Evolutionary conservation across 2,329 filamentous ascomycete genomes (phyloP), one percentile per base, ranked within the genome.

Genomic region (Boeremia exigua): DNA sequence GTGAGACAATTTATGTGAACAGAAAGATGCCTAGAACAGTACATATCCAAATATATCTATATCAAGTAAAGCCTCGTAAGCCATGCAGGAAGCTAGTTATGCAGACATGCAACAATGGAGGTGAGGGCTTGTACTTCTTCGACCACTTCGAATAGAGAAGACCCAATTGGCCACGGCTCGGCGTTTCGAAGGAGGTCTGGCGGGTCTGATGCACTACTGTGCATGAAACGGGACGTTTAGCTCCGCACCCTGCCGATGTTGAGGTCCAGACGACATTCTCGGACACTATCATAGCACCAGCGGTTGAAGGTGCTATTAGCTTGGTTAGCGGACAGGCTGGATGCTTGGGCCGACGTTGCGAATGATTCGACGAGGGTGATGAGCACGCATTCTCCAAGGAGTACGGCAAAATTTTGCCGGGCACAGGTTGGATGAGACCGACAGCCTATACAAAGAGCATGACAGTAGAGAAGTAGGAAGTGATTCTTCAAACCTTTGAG

Each of bases 181-280:
- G 30, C 32, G 30, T 50, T 37, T 47, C n/a, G 53, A 46, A 55
- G 42, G 40, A 50, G 42, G 36, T 10, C 27, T 30, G 17, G 42
- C 47, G 42, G 47, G 37, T 15, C 42, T 43, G 36, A 38, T 42
- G 30, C 53, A 43, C 53, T 50, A 46, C 47, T 56, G 51, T 43
- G 45, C 45, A 9, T 48, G 38, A 37, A 56, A 56, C 42, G 42
- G 53, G 42, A 50, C 42, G 37, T 56, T 38, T 47, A 51, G 47
- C 47, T 50, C 42, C 47, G 53, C 42, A 47, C 23, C 28, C 32
- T 56, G 36, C 42, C 36, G 17, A 42, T 47, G 32, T 47, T 36
- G 36, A 45, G 47, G 53, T 51, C 53, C 47, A 56, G 53, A 51
- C 47, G 36, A 33, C 29, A 47, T 17, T 36, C 47, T 56, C 29